These are phyloP conservation scores for Actinidia arguta DNA, from an alignment of 179 eudicot species.

Conservation along the genomic window DNA sequence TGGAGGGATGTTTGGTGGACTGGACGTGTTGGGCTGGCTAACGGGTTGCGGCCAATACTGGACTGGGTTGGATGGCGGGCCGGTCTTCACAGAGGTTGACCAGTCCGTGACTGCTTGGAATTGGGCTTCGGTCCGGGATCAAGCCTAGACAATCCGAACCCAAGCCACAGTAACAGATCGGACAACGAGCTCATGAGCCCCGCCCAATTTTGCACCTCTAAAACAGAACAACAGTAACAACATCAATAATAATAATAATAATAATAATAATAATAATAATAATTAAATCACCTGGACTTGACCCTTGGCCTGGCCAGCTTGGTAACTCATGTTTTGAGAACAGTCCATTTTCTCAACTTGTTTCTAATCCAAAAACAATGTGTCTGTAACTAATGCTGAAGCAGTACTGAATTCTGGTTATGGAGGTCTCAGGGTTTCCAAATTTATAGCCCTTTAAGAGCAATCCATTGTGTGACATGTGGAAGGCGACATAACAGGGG, in stretches of 20 bases:
- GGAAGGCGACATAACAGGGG: not conserved
- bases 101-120: no score
- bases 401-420: not conserved
- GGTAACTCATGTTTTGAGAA: slow-evolving; percentile 21
- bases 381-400: slow-evolving; percentile 2
- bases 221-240: no score
- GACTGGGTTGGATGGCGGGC: no score
- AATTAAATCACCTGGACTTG: not conserved
- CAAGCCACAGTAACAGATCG: no score
- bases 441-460: slow-evolving; percentile 5
- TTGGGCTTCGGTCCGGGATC: no score
- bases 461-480: not conserved
- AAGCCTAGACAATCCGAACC: no score
- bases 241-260: not conserved
- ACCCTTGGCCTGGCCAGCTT: slow-evolving; percentile 46
- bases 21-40: no score
- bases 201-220: no score
- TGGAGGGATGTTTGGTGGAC: no score
- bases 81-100: no score
- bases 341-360: slow-evolving; percentile 18
- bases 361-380: not conserved
- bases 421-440: not conserved
- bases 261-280: not conserved
- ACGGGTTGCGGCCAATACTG: no score
- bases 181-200: no score